Base-by-base conservation (phyloP, 441 rosid species). In the Euphorbia celastroides region DNA sequence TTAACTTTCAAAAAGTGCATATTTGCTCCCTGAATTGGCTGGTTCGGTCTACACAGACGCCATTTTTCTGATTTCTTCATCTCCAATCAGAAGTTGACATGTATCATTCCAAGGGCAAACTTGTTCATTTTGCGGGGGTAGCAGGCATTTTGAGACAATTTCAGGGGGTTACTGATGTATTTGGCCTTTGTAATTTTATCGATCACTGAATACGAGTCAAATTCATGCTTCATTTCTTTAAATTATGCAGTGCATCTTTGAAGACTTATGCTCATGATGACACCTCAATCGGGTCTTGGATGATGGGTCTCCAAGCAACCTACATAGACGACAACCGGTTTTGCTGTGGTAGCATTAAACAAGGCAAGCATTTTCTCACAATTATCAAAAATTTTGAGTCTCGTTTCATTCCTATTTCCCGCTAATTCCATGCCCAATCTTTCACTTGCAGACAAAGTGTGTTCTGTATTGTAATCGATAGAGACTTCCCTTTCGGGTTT, bases 281-380 rank as follows among this genome's bases (percentile, higher is more conserved):
- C 80, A 78, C 62, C 72, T 83, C 99, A 8, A 72, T 89, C 2
- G 99, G 99, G 41, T 94, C 99, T 64, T 94, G 98, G 99, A 88
- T 94, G 96, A 88, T 94, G 80, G 98, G 99, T 68, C 65, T 94
- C 57, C 87, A 82, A 66, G 88, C 94, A 70, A 87, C 98, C 61
- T 89, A 88, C 65, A 87, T 84, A 75, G 98, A 94, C 20, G 98
- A 94, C 78, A 87, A 84, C 74, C 87, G 86, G 57, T 81, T 94
- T 62, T 94, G 99, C 79, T 92, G 99, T 77, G 63, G 89, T 73
- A 86, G 97, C 82, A 81, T 81, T 58, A 87, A 82, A 75, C 98
- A 89, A 88, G 99, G 99, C 92, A 65, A 77, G 66, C 36, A 60
- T 72, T 30, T 60, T 48, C 20, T 14, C 46, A 20, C 17, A 10